Evolutionary conservation across 495 filamentous ascomycete genomes (phyloP).

Genomic region (Lentithecium fluviatile): DNA sequence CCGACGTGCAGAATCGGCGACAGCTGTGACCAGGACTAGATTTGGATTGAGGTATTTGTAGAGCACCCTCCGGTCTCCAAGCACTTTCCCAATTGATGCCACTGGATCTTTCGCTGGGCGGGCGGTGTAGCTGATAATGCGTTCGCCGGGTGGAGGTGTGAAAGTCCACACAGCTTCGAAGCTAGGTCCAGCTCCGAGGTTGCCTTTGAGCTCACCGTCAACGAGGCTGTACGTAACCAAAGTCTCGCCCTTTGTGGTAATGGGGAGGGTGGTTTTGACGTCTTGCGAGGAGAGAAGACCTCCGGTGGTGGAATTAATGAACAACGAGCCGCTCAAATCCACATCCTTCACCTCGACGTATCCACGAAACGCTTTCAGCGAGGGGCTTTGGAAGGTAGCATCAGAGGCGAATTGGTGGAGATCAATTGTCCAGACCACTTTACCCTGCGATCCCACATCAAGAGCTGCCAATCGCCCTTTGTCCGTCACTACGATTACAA

Average conservation of each 20-base stretch:
- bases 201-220: constrained; percentile 37
- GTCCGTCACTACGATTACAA: constrained; percentile 76
- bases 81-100: constrained; percentile 90
- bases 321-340: constrained; percentile 11
- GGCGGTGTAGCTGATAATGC: constrained; percentile 62
- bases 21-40: constrained; percentile 71
- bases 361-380: constrained; percentile 44
- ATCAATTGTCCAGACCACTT: constrained; percentile 70
- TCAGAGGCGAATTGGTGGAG: constrained; percentile 54
- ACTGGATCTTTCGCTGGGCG: constrained; percentile 79
- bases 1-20: constrained; percentile 54
- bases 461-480: constrained; percentile 77
- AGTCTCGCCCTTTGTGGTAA: background rate
- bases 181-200: constrained; percentile 6
- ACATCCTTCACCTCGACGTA: constrained; percentile 55
- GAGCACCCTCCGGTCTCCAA: constrained; percentile 84
- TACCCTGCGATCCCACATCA: constrained; percentile 71
- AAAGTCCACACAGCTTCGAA: constrained; percentile 64
- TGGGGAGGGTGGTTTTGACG: background rate
- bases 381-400: constrained; percentile 53
- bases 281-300: constrained; percentile 13
- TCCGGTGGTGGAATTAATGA: constrained; percentile 35
- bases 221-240: constrained; percentile 36
- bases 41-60: constrained; percentile 98
- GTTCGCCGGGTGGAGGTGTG: constrained; percentile 62